A percentile compares a stretch with the other conserved stretches of the same genome.
phyloP scores from a whole-genome alignment of 1,284 basidiomycete genomes.

The Melampsora americana region DNA sequence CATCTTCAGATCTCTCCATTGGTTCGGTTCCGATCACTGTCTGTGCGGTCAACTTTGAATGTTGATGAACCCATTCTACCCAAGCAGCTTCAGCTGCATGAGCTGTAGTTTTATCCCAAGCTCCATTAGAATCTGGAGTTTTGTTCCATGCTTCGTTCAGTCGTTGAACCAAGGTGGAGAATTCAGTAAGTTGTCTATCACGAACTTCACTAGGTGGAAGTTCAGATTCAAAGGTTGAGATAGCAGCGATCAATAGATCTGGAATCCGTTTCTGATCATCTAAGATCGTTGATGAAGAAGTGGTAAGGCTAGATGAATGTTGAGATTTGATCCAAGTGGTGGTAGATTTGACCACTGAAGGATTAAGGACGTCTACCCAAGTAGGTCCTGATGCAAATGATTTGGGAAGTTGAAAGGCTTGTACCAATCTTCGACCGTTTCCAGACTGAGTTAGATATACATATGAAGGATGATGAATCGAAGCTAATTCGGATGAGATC shows the following conservation, averaged over 20 bases:
- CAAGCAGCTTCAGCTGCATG: conserved; percentile 16
- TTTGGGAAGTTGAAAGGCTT: conserved; percentile 28
- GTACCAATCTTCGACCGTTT: conserved; percentile 11
- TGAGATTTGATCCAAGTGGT: conserved; percentile 13
- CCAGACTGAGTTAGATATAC: conserved; percentile 20
- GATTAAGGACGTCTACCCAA: conserved; percentile 34
- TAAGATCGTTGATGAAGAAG: background rate
- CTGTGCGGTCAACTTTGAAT: background rate
- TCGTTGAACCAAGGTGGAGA: conserved; percentile 15
- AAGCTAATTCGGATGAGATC: conserved; percentile 15
- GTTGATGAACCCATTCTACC: conserved; percentile 6
- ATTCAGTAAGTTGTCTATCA: background rate
- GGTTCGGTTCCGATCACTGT: background rate
- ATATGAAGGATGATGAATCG: conserved; percentile 4
- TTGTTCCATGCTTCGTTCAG: conserved; percentile 10
- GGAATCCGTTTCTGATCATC: conserved; percentile 1
- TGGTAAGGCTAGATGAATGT: background rate
- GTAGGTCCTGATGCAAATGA: conserved; percentile 17
- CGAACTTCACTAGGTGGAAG: background rate
- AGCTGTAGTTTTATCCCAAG: background rate
- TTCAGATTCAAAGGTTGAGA: background rate
- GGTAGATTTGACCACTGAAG: conserved; percentile 17
- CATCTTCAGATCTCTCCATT: background rate
- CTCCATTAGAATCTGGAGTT: background rate
- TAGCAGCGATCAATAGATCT: conserved; percentile 7